Evolutionary conservation across 345 rosid genomes (phyloP), one percentile per base, ranked within the genome.

Genomic region (Kernera saxatilis): DNA sequence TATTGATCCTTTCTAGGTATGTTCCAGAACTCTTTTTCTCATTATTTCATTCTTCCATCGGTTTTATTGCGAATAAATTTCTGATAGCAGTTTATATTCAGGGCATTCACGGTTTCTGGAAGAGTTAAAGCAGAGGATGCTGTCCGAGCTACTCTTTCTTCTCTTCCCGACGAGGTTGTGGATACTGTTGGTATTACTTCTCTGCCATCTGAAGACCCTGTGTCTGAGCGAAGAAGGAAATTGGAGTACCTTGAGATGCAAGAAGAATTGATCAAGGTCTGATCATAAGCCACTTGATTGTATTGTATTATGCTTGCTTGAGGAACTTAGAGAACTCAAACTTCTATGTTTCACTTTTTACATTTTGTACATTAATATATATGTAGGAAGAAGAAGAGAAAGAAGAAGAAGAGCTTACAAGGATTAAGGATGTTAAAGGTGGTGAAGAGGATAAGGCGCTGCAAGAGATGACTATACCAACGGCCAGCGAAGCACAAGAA

Each of bases 131-230:
- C 89, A 51, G 97, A 85, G 80, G 98, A 94, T 64, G 95, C 88
- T 73, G 92, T 94, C 81, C 79, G 73, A 36, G 96, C 91, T 72
- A 94, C 99, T 18, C 93, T 89, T 52, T 89, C 97, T 78, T 94
- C 97, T 69, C 86, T 94, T 29, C 97, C 97, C 13, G 97, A 91
- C 71, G 96, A 91, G 80, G 97, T 93, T 84, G 97, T 93, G 71
- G 97, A 81, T 82, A 93, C 93, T 50, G 91, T 93, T 78, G 91
- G 91, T 75, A 82, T 88, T 67, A 89, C 92, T 58, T 77, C 91
- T 60, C 83, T 91, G 78, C 90, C 97, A 67, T 91, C 99, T 29
- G 99, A 88, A 79, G 96, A 93, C 84, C 70, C 91, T 77, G 83
- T 93, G 67, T 91, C 97, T 64, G 96, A 87, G 72, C 84, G 97